Base-by-base conservation (phyloP, 306 rosid species). In the Begonia masoniana region DNA sequence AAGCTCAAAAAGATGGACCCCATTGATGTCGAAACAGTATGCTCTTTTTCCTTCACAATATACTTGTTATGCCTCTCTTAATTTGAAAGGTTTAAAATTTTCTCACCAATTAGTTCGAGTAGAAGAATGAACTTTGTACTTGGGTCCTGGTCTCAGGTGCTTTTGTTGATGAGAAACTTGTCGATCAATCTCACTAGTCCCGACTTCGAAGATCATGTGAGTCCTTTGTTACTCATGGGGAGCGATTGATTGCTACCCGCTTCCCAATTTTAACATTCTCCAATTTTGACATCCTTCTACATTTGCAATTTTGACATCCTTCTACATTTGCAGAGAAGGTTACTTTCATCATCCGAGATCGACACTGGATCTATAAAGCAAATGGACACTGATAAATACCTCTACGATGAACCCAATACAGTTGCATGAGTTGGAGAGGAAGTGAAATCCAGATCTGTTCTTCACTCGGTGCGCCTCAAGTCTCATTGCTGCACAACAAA, bases 21-120 rank as follows among this genome's bases (percentile, higher is more conserved):
- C 51, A 73, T 92, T 46, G 99, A 92, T 74, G 84, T 86, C 58
- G 93, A 92, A 71, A 92, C 99, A 68, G 99, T 92, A 79, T 24
- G 63, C 47, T 61, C 35, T 1, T 52, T 23, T 39, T 51, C 43
- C 3, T 50, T 36, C 1, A 5, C 39, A 5, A 4, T 7, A 31
- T 31, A 31, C 39, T 31, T 26, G 35, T 1, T 24, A 2, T n/a
- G n/a, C n/a, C n/a, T n/a, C n/a, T n/a, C n/a, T n/a, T n/a, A n/a
- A n/a, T n/a, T n/a, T n/a, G n/a, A n/a, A n/a, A n/a, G n/a, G n/a
- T n/a, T n/a, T 17, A 17, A 17, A 17, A 17, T 17, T 17, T 17
- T 17, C 19, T 17, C 19, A 17, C 1, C 19, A 17, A 17, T 17
- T 17, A 1, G 19, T 17, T 17, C 19, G 19, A 17, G 19, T 17